Base-by-base conservation (phyloP, 805 yeast genomes). In the Ogataea philodendri region DNA sequence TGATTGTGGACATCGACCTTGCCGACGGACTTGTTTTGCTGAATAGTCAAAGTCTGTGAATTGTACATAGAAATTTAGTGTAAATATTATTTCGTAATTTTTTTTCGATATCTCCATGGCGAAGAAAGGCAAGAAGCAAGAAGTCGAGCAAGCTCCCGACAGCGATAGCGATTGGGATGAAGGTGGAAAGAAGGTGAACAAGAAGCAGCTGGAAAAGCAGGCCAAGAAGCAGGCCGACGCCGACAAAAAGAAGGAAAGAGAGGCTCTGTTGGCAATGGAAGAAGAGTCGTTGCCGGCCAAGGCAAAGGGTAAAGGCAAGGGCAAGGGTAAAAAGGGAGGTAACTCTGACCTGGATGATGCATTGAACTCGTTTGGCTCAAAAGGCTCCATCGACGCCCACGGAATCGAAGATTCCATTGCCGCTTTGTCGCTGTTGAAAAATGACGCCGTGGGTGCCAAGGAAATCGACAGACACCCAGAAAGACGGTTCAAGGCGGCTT, bases 391-490 rank as follows among this genome's bases (percentile, higher is more conserved):
- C 54, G 69, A 69, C 51, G 95, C 94, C 5, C 67, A 77, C 38
- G 89, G 89, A 54, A 69, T 85, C 28, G 94, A 85, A 45, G 75
- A 74, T 52, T 93, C 90, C 2, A 65, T 85, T 44, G 86, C 84
- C 35, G 94, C 94, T 4, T 68, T 85, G 53, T 70, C 84, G 4
- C 67, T 85, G 59, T 72, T 88, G 9, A 64, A 67, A 15, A 73
- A 66, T 29, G 74, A 68, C 35, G 82, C 76, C 34, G 80, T 81
- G 20, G 60, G 65, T 26, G 63, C 63, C 42, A 78, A 78, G 52
- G 85, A 78, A 34, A 67, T 85, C 34, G 95, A 85, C 42, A 78
- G 87, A 59, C 95, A 85, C 50, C 95, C 95, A 7, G 95, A 85
- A 66, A 76, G 94, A 62, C 74, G 95, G 55, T 83, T 81, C 62